phyloP scores from a whole-genome alignment of 2,329 filamentous ascomycete species.

The Fusarium denticulatum region DNA sequence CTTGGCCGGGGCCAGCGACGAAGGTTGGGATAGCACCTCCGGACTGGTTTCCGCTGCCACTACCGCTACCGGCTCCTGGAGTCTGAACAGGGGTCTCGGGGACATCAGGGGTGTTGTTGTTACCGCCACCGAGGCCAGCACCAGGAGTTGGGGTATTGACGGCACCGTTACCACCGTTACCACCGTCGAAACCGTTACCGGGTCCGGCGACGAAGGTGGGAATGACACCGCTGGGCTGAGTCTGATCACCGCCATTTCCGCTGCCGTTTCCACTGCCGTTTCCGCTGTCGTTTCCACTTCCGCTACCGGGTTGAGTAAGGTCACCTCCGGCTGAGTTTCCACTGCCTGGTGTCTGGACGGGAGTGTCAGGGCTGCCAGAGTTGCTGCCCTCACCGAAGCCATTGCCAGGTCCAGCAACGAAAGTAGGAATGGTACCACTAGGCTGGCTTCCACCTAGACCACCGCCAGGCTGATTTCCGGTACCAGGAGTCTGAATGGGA shows the following conservation, averaged over 20 bases:
- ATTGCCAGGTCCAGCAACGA: slow-evolving; percentile 17
- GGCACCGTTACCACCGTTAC: slow-evolving; percentile 2
- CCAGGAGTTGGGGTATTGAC: neutral
- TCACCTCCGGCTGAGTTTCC: neutral
- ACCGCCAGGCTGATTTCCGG: neutral
- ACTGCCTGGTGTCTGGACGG: slow-evolving; percentile 2
- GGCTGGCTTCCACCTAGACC: neutral
- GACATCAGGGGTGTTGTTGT: neutral
- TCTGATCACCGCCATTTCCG: neutral
- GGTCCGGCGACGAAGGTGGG: slow-evolving; percentile 18
- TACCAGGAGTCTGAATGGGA: neutral
- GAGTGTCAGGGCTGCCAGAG: neutral
- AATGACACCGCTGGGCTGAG: neutral
- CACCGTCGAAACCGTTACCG: slow-evolving; percentile 16
- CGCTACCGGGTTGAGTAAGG: neutral
- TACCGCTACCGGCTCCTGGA: slow-evolving; percentile 4
- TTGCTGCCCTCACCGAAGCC: slow-evolving; percentile 3
- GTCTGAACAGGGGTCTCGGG: slow-evolving; percentile 9
- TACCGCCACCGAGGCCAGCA: slow-evolving; percentile 4
- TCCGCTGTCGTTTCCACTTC: neutral
- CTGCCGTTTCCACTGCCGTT: neutral
- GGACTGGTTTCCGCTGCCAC: slow-evolving; percentile 1
- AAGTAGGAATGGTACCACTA: slow-evolving; percentile 7
- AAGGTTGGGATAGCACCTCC: slow-evolving; percentile 23
- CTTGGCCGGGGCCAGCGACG: slow-evolving; percentile 21